Evolutionary conservation across 768 basidiomycete genomes (phyloP), one percentile per base, ranked within the genome.

Genomic region (Rhodotorula toruloides): DNA sequence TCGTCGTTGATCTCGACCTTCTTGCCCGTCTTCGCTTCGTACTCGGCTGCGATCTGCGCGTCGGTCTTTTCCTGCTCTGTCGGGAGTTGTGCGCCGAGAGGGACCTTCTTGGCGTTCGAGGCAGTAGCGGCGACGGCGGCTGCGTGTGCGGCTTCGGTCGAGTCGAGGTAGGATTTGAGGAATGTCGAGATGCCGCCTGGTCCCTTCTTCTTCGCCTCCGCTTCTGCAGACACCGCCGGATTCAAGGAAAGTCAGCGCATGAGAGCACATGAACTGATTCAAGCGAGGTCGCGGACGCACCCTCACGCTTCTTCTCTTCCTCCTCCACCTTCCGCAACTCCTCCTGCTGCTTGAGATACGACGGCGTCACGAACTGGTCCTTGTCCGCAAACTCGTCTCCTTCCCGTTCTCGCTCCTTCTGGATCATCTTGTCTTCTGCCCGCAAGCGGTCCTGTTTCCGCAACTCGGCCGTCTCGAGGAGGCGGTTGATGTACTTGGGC

Each of bases 401-500:
- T 79, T 99, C 96, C 27, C 83, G 80, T n/a, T 93, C 90, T 29
- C 96, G 84, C 77, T 98, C 96, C 49, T 84, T 83, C 76, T 93
- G 89, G 76, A 97, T 87, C 88, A 94, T 88, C 82, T 98, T 97
- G 79, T 98, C 94, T 78, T 99, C 96, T 1, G 96, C 96, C 59
- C 92, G 83, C 17, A 98, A 79, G 74, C 90, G 84, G 77, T 99
- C 96, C 54, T 94, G 77, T 73, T 86, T 85, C 32, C 96, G 83
- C 34, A 91, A 91, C n/a, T 86, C 85, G 36, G 96, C 92, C 13
- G 90, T 84, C 22, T 80, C 79, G 4, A 98, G 80, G 40, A 98
- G 83, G 32, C 83, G 84, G 44, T 83, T 82, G 58, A 98, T 96
- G 75, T 98, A 98, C 80, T 96, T 97, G 1, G 94, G 94, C 90